A percentile compares a stretch with the other conserved stretches of the same genome.
Conservation (phyloP, 768 basidiomycete genomes). For the Pleurotus platypus region DNA sequence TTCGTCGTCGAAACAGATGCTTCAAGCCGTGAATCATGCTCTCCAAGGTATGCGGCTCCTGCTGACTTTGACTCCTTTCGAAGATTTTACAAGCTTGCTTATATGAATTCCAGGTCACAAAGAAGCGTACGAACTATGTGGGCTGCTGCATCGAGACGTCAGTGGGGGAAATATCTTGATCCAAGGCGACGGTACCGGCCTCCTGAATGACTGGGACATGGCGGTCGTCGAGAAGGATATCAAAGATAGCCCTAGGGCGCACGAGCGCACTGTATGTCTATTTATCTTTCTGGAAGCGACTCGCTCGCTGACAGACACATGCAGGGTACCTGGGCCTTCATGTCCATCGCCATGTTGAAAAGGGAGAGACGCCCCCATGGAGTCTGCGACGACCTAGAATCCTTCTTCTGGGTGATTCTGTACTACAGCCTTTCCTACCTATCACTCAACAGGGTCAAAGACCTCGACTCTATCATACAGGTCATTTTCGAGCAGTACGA, state of each 20-base stretch:
- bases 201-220: slow-evolving; percentile 10
- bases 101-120: background rate
- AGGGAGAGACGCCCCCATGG: slow-evolving; percentile 5
- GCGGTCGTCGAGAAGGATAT: background rate
- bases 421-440: slow-evolving; percentile 12
- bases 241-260: background rate
- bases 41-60: background rate
- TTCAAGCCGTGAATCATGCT: background rate
- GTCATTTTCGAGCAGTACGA: background rate
- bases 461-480: background rate
- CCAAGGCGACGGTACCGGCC: background rate
- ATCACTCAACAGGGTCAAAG: slow-evolving; percentile 6
- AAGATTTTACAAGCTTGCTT: too few relatives aligned
- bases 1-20: background rate
- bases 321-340: slow-evolving; percentile 16
- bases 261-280: slow-evolving; percentile 8
- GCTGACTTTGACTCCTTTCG: background rate
- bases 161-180: slow-evolving; percentile 11
- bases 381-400: slow-evolving; percentile 14
- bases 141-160: slow-evolving; percentile 9
- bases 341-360: slow-evolving; percentile 10
- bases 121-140: slow-evolving; percentile 1
- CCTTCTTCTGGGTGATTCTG: slow-evolving; percentile 16
- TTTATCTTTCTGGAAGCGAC: too few relatives aligned
- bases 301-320: too few relatives aligned